phyloP scores from a whole-genome alignment of 441 rosid genomes.

The Adansonia grandidieri region DNA sequence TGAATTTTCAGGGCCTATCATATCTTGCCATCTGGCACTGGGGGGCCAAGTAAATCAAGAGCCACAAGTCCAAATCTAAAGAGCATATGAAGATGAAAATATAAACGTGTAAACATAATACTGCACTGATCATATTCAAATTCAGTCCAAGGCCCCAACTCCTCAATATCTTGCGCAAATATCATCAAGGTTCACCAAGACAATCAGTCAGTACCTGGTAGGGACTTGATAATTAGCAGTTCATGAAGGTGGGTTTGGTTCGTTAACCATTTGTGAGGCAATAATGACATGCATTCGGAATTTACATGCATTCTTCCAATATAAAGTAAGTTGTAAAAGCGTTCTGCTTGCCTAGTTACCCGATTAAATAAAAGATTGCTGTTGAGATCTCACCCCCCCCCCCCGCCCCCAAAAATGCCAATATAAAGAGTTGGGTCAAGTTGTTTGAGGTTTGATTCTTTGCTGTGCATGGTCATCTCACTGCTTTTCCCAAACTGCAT shows the following conservation, averaged over 20 bases:
- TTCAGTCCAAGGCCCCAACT: too few relatives aligned
- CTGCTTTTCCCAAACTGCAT: too few relatives aligned
- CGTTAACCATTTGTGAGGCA: constrained; percentile 53
- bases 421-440: too few relatives aligned
- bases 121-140: too few relatives aligned
- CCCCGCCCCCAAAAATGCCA: too few relatives aligned
- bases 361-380: constrained; percentile 20
- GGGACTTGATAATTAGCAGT: too few relatives aligned
- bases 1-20: constrained; percentile 25
- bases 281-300: constrained; percentile 37
- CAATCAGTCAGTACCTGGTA: constrained; percentile 18
- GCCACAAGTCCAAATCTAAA: neutral
- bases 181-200: too few relatives aligned
- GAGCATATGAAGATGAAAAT: neutral
- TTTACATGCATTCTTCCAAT: constrained; percentile 9
- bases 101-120: neutral
- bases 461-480: too few relatives aligned
- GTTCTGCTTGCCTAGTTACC: neutral
- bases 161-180: too few relatives aligned
- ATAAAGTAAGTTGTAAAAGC: constrained; percentile 5
- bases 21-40: constrained; percentile 24
- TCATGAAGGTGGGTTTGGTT: too few relatives aligned
- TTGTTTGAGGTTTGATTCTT: too few relatives aligned
- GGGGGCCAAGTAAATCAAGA: neutral
- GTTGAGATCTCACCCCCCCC: neutral